Percentiles rank a stretch among this genome's conserved stretches.
phyloP scores from a whole-genome alignment of 345 rosid genomes.

The Hypericum perforatum region DNA sequence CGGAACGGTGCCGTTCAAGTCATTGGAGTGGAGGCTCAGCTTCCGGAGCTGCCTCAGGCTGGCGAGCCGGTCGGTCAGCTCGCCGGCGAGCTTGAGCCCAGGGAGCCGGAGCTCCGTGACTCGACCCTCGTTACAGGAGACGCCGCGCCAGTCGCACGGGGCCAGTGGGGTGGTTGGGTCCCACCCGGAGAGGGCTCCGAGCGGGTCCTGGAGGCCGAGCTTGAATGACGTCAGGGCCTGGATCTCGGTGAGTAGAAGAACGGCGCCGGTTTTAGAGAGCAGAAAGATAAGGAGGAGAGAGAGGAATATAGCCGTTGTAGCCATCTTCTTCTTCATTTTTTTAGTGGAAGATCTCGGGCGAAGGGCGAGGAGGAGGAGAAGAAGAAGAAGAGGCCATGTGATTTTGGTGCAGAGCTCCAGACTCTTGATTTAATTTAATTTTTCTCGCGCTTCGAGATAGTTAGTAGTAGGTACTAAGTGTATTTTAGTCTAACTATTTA shows the following conservation, averaged over 20 bases:
- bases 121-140: constrained; percentile 39
- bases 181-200: constrained; percentile 61
- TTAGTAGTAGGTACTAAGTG: no score
- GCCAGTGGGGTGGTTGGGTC: constrained; percentile 59
- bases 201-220: constrained; percentile 63
- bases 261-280: constrained; percentile 22
- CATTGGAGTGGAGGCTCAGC: constrained; percentile 70
- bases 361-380: no score
- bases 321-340: no score
- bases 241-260: constrained; percentile 39
- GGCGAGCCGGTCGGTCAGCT: constrained; percentile 44
- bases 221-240: constrained; percentile 64
- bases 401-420: no score
- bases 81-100: constrained; percentile 65
- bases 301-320: no score
- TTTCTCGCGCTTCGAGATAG: no score
- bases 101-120: constrained; percentile 73
- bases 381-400: no score
- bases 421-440: no score
- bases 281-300: constrained; percentile 9
- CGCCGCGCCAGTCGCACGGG: constrained; percentile 95
- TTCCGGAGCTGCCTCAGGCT: constrained; percentile 43
- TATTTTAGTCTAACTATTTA: no score
- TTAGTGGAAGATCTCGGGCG: no score
- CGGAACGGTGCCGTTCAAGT: constrained; percentile 67